phyloP scores from a whole-genome alignment of 1,284 basidiomycete species.

The Phellinidium pouzarii region DNA sequence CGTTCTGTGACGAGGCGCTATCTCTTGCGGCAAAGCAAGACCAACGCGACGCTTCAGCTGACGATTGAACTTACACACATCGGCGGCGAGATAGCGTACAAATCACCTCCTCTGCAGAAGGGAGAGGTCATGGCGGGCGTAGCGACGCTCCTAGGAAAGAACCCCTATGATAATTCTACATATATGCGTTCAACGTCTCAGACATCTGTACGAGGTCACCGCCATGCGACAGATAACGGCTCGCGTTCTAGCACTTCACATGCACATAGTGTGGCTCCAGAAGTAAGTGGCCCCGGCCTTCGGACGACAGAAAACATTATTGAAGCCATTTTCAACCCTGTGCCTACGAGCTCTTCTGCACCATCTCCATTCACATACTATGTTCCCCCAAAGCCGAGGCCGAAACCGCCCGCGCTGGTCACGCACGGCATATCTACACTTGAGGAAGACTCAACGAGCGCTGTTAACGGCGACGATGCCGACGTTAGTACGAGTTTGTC shows the following conservation, averaged over 20 bases:
- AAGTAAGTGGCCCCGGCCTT: slow-evolving; percentile 2
- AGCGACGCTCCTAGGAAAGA: slow-evolving; percentile 51
- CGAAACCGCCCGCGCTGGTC: neutral
- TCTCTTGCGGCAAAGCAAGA: slow-evolving; percentile 68
- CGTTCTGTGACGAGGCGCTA: slow-evolving; percentile 64
- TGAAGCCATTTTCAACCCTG: slow-evolving; percentile 71
- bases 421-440: neutral
- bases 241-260: neutral
- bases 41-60: slow-evolving; percentile 72
- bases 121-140: slow-evolving; percentile 67
- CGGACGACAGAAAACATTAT: slow-evolving; percentile 64
- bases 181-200: neutral
- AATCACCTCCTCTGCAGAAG: slow-evolving; percentile 59
- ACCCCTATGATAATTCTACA: slow-evolving; percentile 40
- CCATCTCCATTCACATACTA: slow-evolving; percentile 58
- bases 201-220: neutral
- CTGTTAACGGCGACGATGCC: neutral
- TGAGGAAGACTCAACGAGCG: neutral
- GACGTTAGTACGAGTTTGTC: slow-evolving; percentile 2
- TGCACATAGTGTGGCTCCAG: neutral
- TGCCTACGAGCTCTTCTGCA: slow-evolving; percentile 36
- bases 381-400: slow-evolving; percentile 19
- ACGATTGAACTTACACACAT: slow-evolving; percentile 55
- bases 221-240: slow-evolving; percentile 3
- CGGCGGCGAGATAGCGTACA: slow-evolving; percentile 52